These are phyloP conservation scores for Lizonia empirigonia DNA, from an alignment of 2,329 filamentous ascomycete genomes.

Conservation along the genomic window DNA sequence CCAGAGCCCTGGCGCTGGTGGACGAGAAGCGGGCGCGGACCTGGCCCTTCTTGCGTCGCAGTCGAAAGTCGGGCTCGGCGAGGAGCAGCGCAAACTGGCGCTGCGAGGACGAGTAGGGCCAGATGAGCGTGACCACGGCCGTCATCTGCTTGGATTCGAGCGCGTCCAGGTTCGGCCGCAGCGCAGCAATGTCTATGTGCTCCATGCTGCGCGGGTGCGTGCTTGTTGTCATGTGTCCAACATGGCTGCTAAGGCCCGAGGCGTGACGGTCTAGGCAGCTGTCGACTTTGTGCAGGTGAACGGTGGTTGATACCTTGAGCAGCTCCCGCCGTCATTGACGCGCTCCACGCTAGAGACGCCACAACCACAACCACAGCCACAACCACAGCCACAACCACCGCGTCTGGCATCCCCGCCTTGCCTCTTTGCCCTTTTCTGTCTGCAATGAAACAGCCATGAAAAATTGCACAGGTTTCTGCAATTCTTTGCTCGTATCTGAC, in stretches of 20 bases:
- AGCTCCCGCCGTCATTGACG: constrained; percentile 1
- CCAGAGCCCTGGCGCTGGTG: constrained; percentile 70
- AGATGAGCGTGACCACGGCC: constrained; percentile 81
- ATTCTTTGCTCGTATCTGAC: no score
- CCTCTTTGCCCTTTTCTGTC: no score
- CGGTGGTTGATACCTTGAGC: not conserved
- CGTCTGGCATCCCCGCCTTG: not conserved
- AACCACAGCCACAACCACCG: no score
- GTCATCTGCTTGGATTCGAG: constrained; percentile 56
- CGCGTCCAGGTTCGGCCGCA: constrained; percentile 38
- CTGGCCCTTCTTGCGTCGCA: constrained; percentile 78
- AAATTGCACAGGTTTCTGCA: no score
- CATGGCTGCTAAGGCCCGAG: constrained; percentile 2
- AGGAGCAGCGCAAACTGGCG: constrained; percentile 78
- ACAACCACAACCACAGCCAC: no score
- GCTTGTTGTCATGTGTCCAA: not conserved
- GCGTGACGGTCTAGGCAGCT: not conserved
- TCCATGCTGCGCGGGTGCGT: constrained; percentile 33
- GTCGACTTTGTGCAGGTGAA: not conserved
- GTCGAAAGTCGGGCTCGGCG: constrained; percentile 81
- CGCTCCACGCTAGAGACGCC: constrained; percentile 1
- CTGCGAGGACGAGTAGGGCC: constrained; percentile 85
- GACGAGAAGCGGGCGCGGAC: constrained; percentile 78
- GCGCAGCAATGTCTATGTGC: constrained; percentile 38
- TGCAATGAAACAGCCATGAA: no score